Evolutionary conservation across 2,329 filamentous ascomycete genomes (phyloP), one percentile per base, ranked within the genome.

Genomic region (Fonsecaea multimorphosa): DNA sequence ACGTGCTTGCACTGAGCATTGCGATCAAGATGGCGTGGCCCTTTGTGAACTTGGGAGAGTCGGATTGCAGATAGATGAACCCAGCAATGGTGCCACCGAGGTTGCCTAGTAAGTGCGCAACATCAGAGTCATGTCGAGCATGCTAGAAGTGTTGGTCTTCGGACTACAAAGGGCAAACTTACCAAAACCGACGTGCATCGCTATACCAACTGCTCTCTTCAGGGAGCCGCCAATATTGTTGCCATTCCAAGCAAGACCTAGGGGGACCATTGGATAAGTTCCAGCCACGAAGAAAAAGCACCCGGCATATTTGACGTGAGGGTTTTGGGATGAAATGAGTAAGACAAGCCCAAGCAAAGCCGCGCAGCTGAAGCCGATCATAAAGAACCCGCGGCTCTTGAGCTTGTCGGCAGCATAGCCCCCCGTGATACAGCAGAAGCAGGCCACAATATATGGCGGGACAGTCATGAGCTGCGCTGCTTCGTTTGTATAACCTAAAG

Each of bases 191-290:
- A 97, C 95, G 61, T 97, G 90, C 69, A 97, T 88, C 0, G 93
- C 93, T 0, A 97, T 80, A 0, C 91, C 91, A n/a, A 97, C 89
- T 36, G 92, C 93, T 34, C 93, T 87, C 82, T 97, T 97, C 79
- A 96, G 96, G 1, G 94, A 91, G 14, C 93, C 80, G 78, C 97
- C 93, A 38, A 89, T 85, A 69, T 97, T 97, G 80, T 97, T 97
- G 57, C 89, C 88, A 22, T 89, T 83, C 93, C 93, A 97, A 1
- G 89, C 88, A 69, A 97, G 91, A 0, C 92, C 96, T 74, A 96
- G 95, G 9, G 92, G 81, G 63, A 97, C 91, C 72, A 88, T 89
- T 0, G 93, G 92, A 73, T 97, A 97, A 72, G 97, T 96, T 1
- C 93, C 93, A 58, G 93, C 81, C 0, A 93, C 93, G 0, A 89